Evolutionary conservation across 441 rosid genomes (phyloP), one percentile per base, ranked within the genome.

Genomic region (Pelargonium cotyledonis): DNA sequence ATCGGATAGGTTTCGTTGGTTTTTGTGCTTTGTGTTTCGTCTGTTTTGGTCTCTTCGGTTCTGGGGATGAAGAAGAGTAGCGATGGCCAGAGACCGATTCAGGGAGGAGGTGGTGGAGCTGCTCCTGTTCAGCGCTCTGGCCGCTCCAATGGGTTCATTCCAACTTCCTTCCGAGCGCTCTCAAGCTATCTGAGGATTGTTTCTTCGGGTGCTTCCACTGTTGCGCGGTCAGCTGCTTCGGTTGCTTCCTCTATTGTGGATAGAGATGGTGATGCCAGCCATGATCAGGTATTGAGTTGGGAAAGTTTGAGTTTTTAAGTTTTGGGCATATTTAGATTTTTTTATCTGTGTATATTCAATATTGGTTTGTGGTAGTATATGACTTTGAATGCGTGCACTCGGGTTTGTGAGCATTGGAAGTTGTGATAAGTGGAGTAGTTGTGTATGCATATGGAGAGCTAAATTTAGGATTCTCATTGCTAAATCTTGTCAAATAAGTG

Each of bases 141-240:
- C 38, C 14, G 55, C 15, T 47, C 55, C 55, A 47, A 47, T 47
- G 55, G 55, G 55, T 47, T 47, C 55, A 47, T 47, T 47, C 86
- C 86, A 61, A 90, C 85, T 73, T 89, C 98, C 11, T 87, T 88
- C 69, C 86, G 96, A 15, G 84, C 89, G 21, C 69, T 94, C 62
- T 91, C 97, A 2, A 86, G 93, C 79, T 91, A 85, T 76, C 68
- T 87, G 78, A 82, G 78, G 76, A 88, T 91, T 40, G 86, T 94
- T 71, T 91, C 98, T 0, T 87, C 96, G 0, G 96, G 98, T 60
- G 96, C 98, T 12, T 91, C 98, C n/a, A 88, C 91, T 1, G 94
- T 88, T 18, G 96, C 97, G 5, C 78, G 88, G 83, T 87, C 98
- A 29, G 98, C 98, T 19, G 92, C 80, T 0, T 86, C 92, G 0